Evolutionary conservation across 1,139 yeast species (phyloP), one percentile per base, ranked within the genome.

Genomic region (Kodamaea sp.): DNA sequence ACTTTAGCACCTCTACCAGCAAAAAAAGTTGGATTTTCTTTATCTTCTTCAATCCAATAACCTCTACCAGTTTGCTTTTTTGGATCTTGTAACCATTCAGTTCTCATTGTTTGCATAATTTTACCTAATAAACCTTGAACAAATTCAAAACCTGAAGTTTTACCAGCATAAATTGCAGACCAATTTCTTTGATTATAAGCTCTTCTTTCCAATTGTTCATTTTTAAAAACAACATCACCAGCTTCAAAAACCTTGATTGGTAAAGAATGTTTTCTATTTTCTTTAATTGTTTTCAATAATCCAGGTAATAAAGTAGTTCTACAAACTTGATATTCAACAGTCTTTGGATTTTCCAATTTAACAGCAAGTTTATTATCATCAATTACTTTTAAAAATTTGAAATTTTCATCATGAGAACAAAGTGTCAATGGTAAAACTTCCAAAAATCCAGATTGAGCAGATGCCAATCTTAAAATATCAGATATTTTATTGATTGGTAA

Each of bases 1-100:
- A 94, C 75, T 55, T 78, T 81, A 36, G 98, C 98, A 45, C 97
- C 97, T 72, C 98, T 84, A 35, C 97, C 98, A 32, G 96, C 96
- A 84, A 94, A 92, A 68, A 77, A 94, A 44, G 95, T 85, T 37
- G 79, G 70, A 57, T 81, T 75, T 29, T 74, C 73, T 41, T 68
- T 70, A 54, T 83, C 89, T 57, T 81, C 82, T 58, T 79, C 86
- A 45, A 84, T 83, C 92, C 92, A 85, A 67, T 80, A 84, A 41
- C 97, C 97, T 67, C 95, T 84, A 34, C 67, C 65, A 42, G 67
- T 67, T 45, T 77, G 71, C 41, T 60, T 60, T 26, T 55, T 50
- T 25, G 81, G 77, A 45, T 79, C 74, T 49, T 77, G 81, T 47
- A 87, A 66, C 94, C 95, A 88, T 31, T 80, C 78, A 24, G 94